Conservation (phyloP, 208 protist species). For the Leishmania amazonensis region DNA sequence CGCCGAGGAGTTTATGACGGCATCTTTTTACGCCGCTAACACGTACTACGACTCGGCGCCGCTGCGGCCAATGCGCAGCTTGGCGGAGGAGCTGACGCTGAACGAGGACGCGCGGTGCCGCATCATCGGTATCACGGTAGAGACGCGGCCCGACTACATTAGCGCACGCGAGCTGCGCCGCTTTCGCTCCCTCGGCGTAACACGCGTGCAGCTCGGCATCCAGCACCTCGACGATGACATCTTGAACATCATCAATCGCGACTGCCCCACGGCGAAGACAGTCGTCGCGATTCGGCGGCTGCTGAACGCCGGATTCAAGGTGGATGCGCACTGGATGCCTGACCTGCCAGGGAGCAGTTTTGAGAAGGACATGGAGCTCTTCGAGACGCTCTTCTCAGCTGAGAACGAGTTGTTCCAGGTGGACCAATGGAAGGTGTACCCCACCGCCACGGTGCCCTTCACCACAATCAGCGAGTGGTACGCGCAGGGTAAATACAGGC, state of each 20-base stretch:
- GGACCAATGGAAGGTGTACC: slow-evolving; percentile 99
- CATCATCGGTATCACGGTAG: slow-evolving; percentile 99
- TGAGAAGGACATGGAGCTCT: slow-evolving; percentile 95
- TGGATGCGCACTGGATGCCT: slow-evolving; percentile 99
- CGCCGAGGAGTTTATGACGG: slow-evolving; percentile 88
- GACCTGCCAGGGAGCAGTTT: slow-evolving; percentile 98
- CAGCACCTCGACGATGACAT: slow-evolving; percentile 99
- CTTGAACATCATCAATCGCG: slow-evolving; percentile 94
- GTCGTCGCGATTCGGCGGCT: slow-evolving; percentile 91
- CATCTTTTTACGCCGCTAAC: slow-evolving; percentile 93
- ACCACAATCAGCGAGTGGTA: slow-evolving; percentile 98
- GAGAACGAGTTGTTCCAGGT: slow-evolving; percentile 96
- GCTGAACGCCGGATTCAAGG: slow-evolving; percentile 99
- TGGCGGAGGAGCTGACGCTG: slow-evolving; percentile 84
- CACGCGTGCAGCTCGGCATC: slow-evolving; percentile 99
- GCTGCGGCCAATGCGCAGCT: slow-evolving; percentile 57
- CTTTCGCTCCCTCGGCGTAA: slow-evolving; percentile 92
- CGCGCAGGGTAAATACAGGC: slow-evolving; percentile 94
- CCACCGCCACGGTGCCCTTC: slow-evolving; percentile 98
- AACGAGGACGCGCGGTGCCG: slow-evolving; percentile 95
- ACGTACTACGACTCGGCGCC: slow-evolving; percentile 78
- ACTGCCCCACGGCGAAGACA: slow-evolving; percentile 96
- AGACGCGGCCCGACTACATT: slow-evolving; percentile 99
- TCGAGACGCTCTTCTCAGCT: slow-evolving; percentile 79
- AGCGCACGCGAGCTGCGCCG: slow-evolving; percentile 93